A percentile compares a stretch with the other conserved stretches of the same genome.
Evolutionary conservation across 192 early-diverging fungal species (phyloP).

Genomic region (Podochytrium sp.): DNA sequence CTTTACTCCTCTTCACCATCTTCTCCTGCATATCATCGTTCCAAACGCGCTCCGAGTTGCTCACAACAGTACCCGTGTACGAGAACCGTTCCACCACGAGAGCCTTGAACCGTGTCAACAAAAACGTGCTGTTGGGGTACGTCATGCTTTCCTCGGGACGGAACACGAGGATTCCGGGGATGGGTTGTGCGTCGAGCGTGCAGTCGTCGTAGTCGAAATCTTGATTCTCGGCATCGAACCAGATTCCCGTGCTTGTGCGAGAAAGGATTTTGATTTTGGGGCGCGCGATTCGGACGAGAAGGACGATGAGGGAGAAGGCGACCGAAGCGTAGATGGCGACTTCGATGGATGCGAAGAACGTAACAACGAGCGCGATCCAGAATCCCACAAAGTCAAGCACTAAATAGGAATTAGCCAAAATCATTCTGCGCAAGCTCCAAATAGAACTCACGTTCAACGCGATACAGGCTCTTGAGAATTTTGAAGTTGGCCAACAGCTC

Average conservation of each 20-base stretch:
- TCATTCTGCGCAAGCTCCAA: slow-evolving; percentile 50
- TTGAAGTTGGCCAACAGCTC: slow-evolving; percentile 71
- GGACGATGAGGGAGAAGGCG: slow-evolving; percentile 69
- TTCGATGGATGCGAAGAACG: slow-evolving; percentile 72
- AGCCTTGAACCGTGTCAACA: slow-evolving; percentile 40
- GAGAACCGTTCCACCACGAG: slow-evolving; percentile 24
- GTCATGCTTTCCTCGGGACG: slow-evolving; percentile 65
- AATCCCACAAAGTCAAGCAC: slow-evolving; percentile 58
- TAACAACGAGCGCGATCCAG: slow-evolving; percentile 56
- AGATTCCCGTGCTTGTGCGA: slow-evolving; percentile 29
- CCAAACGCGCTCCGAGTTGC: slow-evolving; percentile 36
- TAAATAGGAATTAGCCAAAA: not conserved
- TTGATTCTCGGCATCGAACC: slow-evolving; percentile 32
- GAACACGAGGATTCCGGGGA: slow-evolving; percentile 75
- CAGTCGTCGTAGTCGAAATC: not conserved
- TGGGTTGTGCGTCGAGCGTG: slow-evolving; percentile 19
- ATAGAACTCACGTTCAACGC: slow-evolving; percentile 27
- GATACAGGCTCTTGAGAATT: slow-evolving; percentile 49
- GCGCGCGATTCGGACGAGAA: slow-evolving; percentile 82
- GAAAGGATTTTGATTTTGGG: slow-evolving; percentile 59
- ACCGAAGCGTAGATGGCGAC: slow-evolving; percentile 82
- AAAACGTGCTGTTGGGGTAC: slow-evolving; percentile 70
- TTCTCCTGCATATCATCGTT: slow-evolving; percentile 44
- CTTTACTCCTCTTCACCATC: not conserved
- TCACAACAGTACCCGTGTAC: slow-evolving; percentile 27